phyloP scores from a whole-genome alignment of 495 filamentous ascomycete species.

The Xylaria flabelliformis region DNA sequence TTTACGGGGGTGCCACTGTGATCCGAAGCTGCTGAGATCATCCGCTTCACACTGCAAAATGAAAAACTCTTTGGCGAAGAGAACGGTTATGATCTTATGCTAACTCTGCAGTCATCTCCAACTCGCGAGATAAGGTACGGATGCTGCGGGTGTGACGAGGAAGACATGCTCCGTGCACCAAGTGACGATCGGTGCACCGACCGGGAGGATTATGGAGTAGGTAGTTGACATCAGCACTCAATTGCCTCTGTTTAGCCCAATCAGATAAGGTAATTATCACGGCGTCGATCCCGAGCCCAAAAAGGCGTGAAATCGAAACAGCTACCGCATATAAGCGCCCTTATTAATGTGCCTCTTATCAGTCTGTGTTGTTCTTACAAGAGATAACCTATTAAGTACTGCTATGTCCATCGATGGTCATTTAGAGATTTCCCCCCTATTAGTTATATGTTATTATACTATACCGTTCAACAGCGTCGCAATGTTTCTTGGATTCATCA shows the following conservation, averaged over 20 bases:
- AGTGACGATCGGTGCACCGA: background rate
- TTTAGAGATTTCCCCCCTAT: background rate
- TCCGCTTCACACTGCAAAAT: background rate
- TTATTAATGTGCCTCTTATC: background rate
- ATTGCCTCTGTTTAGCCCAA: background rate
- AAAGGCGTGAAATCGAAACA: background rate
- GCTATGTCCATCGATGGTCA: background rate
- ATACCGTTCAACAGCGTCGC: background rate
- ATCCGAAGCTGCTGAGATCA: slow-evolving; percentile 12
- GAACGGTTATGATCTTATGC: background rate
- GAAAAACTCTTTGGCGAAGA: background rate
- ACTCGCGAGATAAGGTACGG: slow-evolving; percentile 13
- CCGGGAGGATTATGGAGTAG: background rate
- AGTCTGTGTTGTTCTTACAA: background rate
- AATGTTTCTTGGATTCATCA: background rate
- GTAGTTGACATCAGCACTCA: slow-evolving; percentile 10
- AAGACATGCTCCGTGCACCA: background rate
- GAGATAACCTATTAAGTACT: background rate
- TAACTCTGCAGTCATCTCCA: slow-evolving; percentile 1
- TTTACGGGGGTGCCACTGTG: background rate
- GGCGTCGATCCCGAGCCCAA: background rate
- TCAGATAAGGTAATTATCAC: background rate
- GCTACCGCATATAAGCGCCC: background rate
- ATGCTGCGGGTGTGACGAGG: slow-evolving; percentile 16
- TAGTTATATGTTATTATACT: background rate